Conservation (phyloP, 2,329 filamentous ascomycete genomes). For the Cercospora sesami region DNA sequence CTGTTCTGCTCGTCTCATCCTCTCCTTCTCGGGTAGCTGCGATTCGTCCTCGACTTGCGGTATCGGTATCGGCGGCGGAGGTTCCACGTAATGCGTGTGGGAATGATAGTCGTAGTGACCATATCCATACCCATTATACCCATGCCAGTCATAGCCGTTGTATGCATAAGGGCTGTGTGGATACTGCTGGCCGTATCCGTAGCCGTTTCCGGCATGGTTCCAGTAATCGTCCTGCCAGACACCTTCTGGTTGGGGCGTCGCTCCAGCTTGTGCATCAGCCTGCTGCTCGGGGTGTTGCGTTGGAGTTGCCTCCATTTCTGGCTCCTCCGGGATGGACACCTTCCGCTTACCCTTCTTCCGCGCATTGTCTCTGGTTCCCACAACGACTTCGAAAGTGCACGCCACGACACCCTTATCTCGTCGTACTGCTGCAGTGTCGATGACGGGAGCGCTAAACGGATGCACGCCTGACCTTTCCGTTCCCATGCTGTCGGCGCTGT, state of each 20-base stretch:
- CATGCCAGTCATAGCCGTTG: conserved; percentile 21
- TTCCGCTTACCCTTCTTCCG: conserved; percentile 50
- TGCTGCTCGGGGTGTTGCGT: conserved; percentile 3
- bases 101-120: conserved; percentile 15
- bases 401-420: conserved; percentile 91
- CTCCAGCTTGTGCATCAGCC: conserved; percentile 15
- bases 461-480: conserved; percentile 20
- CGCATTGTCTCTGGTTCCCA: conserved; percentile 78
- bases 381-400: conserved; percentile 79
- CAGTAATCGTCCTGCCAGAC: conserved; percentile 13
- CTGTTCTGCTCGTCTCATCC: conserved; percentile 73
- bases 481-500: conserved; percentile 9
- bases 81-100: conserved; percentile 16
- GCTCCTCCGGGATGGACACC: conserved; percentile 31
- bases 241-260: conserved; percentile 6
- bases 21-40: conserved; percentile 76
- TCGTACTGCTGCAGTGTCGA: conserved; percentile 82
- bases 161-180: conserved; percentile 13
- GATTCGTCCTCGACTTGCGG: conserved; percentile 63
- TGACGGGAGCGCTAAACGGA: conserved; percentile 58
- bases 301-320: not conserved
- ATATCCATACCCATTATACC: conserved; percentile 17
- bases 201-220: conserved; percentile 22
- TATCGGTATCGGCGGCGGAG: conserved; percentile 41
- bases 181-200: conserved; percentile 31